Evolutionary conservation across 495 filamentous ascomycete species (phyloP).

Genomic region (Neurospora sp.): DNA sequence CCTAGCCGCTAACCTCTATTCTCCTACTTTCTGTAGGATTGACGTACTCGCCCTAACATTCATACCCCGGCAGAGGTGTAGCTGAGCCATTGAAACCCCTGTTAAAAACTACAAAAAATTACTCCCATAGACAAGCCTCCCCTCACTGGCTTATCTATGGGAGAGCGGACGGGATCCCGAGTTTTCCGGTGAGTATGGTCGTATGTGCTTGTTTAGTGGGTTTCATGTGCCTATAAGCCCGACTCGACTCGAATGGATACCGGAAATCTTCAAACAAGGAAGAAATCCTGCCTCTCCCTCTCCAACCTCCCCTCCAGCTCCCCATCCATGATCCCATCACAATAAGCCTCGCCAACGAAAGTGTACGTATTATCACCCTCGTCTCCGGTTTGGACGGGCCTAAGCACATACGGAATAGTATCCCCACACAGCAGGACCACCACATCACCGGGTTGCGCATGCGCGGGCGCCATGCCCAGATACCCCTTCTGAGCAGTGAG

Average conservation of each 20-base stretch:
- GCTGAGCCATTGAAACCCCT: too few species aligned
- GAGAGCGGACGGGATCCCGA: conserved; percentile 45
- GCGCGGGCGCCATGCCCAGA: conserved; percentile 8
- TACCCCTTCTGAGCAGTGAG: conserved; percentile 4
- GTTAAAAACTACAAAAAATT: too few species aligned
- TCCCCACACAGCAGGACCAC: conserved; percentile 8
- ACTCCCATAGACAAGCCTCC: too few species aligned
- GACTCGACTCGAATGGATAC: too few species aligned
- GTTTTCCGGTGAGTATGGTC: conserved; percentile 16
- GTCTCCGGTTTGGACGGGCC: neutral
- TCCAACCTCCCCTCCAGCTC: neutral
- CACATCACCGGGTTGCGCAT: neutral
- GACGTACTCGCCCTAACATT: too few species aligned
- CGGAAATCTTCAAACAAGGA: neutral
- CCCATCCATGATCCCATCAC: conserved; percentile 13
- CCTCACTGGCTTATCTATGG: conserved; percentile 29
- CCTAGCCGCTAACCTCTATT: too few species aligned
- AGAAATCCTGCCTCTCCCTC: neutral
- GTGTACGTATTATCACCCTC: neutral
- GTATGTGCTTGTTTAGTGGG: neutral
- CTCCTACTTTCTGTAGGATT: too few species aligned
- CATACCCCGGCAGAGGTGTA: too few species aligned
- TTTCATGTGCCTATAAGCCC: neutral
- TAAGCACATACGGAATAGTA: conserved; percentile 5
- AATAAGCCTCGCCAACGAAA: conserved; percentile 10